phyloP scores from a whole-genome alignment of 495 filamentous ascomycete species.

The Rhizodiscina lignyota region DNA sequence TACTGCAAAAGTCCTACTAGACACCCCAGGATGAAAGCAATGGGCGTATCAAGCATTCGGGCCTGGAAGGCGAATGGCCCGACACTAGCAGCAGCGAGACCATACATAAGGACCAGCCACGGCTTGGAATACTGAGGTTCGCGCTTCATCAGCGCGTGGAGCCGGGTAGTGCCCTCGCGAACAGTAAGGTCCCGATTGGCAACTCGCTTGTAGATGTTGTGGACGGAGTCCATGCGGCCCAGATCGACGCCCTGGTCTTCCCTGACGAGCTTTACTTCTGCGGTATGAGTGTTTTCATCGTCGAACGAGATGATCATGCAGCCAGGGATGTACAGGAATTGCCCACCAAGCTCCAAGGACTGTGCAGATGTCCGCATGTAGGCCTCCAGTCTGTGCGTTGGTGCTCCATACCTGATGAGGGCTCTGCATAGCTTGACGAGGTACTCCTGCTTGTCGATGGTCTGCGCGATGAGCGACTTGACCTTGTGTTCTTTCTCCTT shows the following conservation, averaged over 20 bases:
- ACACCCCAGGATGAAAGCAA: slow-evolving; percentile 72
- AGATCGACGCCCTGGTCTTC: slow-evolving; percentile 65
- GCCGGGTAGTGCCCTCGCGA: slow-evolving; percentile 58
- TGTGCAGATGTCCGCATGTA: slow-evolving; percentile 86
- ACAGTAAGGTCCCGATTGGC: slow-evolving; percentile 76
- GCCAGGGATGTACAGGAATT: slow-evolving; percentile 83
- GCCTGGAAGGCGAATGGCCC: slow-evolving; percentile 87
- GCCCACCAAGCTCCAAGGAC: slow-evolving; percentile 76
- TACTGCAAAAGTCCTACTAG: slow-evolving; percentile 71
- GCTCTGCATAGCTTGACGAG: slow-evolving; percentile 71
- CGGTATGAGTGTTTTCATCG: slow-evolving; percentile 75
- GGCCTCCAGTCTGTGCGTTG: slow-evolving; percentile 37
- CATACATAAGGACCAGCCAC: slow-evolving; percentile 68
- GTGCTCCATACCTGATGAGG: slow-evolving; percentile 46
- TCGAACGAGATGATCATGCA: slow-evolving; percentile 96
- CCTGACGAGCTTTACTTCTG: slow-evolving; percentile 79
- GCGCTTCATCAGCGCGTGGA: slow-evolving; percentile 48
- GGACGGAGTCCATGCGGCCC: slow-evolving; percentile 66
- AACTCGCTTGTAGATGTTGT: slow-evolving; percentile 86
- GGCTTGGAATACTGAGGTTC: slow-evolving; percentile 49
- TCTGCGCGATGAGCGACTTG: slow-evolving; percentile 78
- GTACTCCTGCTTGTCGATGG: slow-evolving; percentile 65
- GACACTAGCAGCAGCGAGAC: slow-evolving; percentile 59
- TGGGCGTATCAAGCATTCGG: slow-evolving; percentile 71
- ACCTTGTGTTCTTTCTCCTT: slow-evolving; percentile 60